Evolutionary conservation across 129 eudicot genomes (phyloP).

Genomic region (Kitagawia praeruptora): DNA sequence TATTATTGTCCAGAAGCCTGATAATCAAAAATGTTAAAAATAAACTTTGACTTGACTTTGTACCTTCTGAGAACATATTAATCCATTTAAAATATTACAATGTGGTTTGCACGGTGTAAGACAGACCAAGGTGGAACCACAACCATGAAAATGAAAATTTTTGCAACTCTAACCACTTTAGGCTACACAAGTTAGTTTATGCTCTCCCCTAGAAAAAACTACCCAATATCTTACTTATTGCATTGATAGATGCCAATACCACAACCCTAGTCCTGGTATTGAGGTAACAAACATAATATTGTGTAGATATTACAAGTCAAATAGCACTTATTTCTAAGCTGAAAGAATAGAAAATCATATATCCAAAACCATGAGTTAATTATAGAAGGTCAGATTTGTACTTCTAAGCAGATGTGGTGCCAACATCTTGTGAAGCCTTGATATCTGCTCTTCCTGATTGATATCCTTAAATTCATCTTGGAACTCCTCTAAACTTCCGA

Average conservation of each 20-base stretch:
- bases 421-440: conserved; percentile 95
- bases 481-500: conserved; percentile 89
- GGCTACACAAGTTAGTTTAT: background rate
- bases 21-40: background rate
- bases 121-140: background rate
- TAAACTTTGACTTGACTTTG: background rate
- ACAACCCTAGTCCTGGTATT: background rate
- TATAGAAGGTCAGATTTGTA: conserved; percentile 29
- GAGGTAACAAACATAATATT: background rate
- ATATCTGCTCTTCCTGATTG: conserved; percentile 95
- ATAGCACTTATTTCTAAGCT: background rate
- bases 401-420: conserved; percentile 98
- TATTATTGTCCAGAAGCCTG: background rate
- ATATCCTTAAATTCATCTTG: conserved; percentile 97
- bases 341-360: conserved; percentile 5
- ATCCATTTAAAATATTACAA: background rate
- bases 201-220: background rate
- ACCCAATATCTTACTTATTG: background rate
- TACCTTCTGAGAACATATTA: background rate
- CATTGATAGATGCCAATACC: background rate
- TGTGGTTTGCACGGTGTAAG: background rate
- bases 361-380: background rate
- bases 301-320: background rate
- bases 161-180: background rate
- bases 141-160: background rate